Conservation (phyloP, 2,329 filamentous ascomycete genomes). For the Colletotrichum endophyticum region DNA sequence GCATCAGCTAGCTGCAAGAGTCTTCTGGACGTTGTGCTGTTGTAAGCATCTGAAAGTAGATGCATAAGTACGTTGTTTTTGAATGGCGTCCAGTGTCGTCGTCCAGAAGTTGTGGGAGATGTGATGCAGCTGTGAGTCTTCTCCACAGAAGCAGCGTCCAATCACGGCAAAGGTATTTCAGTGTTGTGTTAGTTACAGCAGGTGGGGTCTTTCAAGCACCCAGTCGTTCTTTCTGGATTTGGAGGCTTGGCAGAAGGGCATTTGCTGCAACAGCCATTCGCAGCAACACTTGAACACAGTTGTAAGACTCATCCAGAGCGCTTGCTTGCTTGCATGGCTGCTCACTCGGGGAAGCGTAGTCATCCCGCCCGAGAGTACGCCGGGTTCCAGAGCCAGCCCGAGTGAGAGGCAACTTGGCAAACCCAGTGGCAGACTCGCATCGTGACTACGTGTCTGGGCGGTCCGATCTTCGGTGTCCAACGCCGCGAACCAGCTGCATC, state of each 20-base stretch:
- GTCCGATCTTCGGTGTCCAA: conserved; percentile 6
- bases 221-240: background rate
- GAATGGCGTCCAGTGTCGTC: background rate
- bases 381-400: background rate
- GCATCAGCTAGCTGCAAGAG: background rate
- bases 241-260: background rate
- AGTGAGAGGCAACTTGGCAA: background rate
- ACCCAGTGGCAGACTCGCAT: background rate
- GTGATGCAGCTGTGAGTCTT: background rate
- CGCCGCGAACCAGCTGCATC: background rate
- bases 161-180: background rate
- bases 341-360: background rate
- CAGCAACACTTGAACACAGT: background rate
- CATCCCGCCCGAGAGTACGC: background rate
- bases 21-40: background rate
- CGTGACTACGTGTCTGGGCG: background rate
- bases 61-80: background rate
- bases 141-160: background rate
- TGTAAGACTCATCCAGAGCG: background rate
- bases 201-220: background rate
- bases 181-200: background rate
- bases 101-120: background rate
- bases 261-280: background rate
- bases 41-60: background rate
- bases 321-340: background rate